Percentiles rank a stretch among this genome's conserved stretches.
phyloP scores from a whole-genome alignment of 1,284 basidiomycete genomes.

The Wallemia hederae region DNA sequence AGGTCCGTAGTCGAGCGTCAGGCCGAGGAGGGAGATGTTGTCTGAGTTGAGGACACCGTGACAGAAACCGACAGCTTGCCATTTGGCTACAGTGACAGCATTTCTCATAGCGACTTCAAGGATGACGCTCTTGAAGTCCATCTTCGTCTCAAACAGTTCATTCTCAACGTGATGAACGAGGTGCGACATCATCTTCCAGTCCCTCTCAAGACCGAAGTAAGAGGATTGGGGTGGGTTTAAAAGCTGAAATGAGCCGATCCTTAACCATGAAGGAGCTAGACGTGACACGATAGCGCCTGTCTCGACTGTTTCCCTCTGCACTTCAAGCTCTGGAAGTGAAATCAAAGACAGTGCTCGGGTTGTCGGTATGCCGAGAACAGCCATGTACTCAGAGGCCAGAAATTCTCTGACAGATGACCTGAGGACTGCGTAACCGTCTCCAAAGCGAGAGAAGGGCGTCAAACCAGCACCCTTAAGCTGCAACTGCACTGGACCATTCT shows the following conservation, averaged over 20 bases:
- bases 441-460: slow-evolving; percentile 68
- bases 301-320: slow-evolving; percentile 51
- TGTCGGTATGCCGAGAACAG: slow-evolving; percentile 60
- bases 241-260: slow-evolving; percentile 73
- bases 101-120: slow-evolving; percentile 51
- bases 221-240: slow-evolving; percentile 34
- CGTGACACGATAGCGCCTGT: slow-evolving; percentile 52
- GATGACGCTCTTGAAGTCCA: slow-evolving; percentile 28
- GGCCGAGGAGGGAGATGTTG: slow-evolving; percentile 37
- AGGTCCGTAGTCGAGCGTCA: slow-evolving; percentile 83
- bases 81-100: slow-evolving; percentile 64
- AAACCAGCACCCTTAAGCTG: slow-evolving; percentile 83
- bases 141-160: slow-evolving; percentile 29
- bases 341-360: slow-evolving; percentile 62
- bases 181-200: slow-evolving; percentile 39
- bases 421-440: slow-evolving; percentile 75
- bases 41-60: slow-evolving; percentile 8
- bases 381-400: slow-evolving; percentile 24
- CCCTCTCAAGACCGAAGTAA: slow-evolving; percentile 35
- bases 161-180: slow-evolving; percentile 25
- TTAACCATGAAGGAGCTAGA: slow-evolving; percentile 63
- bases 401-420: slow-evolving; percentile 75
- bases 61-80: slow-evolving; percentile 28
- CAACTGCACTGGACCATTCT: slow-evolving; percentile 30
- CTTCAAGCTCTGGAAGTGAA: slow-evolving; percentile 40